Conservation (phyloP, 1,284 basidiomycete species). For the Papiliotrema terrestris region DNA sequence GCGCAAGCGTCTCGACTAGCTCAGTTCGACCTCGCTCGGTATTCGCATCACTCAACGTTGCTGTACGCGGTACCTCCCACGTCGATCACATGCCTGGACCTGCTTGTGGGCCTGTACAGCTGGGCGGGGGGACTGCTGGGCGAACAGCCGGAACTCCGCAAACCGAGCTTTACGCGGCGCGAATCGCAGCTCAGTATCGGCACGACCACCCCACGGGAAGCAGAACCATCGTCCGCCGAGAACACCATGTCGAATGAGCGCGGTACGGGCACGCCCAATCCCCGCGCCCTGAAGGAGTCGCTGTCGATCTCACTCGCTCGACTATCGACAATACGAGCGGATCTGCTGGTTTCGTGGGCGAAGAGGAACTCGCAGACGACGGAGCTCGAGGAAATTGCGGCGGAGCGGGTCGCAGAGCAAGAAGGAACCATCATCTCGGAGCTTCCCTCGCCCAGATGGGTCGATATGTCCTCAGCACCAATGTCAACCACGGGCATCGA, state of each 20-base stretch:
- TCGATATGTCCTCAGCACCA: slow-evolving; percentile 4
- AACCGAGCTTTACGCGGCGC: neutral
- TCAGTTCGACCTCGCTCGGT: slow-evolving; percentile 43
- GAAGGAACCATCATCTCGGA: slow-evolving; percentile 3
- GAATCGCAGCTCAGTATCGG: neutral
- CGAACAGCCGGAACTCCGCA: slow-evolving; percentile 11
- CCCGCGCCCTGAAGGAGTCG: slow-evolving; percentile 16
- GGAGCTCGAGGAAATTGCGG: slow-evolving; percentile 26
- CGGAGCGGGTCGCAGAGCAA: slow-evolving; percentile 11
- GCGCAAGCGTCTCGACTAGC: slow-evolving; percentile 38
- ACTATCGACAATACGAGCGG: slow-evolving; percentile 25
- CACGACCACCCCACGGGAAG: neutral
- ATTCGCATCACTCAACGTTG: slow-evolving; percentile 44
- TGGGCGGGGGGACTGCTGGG: slow-evolving; percentile 41
- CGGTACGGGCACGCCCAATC: neutral
- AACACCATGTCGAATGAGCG: neutral
- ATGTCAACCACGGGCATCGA: slow-evolving; percentile 20
- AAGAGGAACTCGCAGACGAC: slow-evolving; percentile 31
- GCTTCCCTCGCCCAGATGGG: neutral
- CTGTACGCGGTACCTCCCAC: slow-evolving; percentile 46
- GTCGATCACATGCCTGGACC: slow-evolving; percentile 42
- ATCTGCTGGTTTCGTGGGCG: slow-evolving; percentile 37
- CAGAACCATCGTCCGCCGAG: neutral
- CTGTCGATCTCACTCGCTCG: slow-evolving; percentile 32
- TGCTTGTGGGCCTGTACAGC: slow-evolving; percentile 41